phyloP scores from a whole-genome alignment of 306 rosid genomes.

The Pyrus pyrifolia region DNA sequence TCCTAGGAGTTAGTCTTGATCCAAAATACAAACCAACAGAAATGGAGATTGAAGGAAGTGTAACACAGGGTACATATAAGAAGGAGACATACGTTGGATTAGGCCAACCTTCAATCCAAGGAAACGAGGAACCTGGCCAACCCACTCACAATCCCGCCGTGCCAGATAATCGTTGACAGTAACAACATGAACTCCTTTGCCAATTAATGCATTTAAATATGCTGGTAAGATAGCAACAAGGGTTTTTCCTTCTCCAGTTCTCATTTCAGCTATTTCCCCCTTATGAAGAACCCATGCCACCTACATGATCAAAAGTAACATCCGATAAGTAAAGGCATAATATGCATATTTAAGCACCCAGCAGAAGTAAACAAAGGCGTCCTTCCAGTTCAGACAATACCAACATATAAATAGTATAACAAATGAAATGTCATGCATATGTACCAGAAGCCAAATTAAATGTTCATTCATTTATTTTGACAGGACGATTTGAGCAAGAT shows the following conservation, averaged over 20 bases:
- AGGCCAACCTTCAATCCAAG: conserved; percentile 99
- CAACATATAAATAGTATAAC: background rate
- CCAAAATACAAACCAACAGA: background rate
- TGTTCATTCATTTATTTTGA: background rate
- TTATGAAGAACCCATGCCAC: conserved; percentile 98
- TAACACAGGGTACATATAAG: conserved; percentile 7
- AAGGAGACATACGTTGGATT: conserved; percentile 87
- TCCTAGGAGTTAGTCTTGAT: background rate
- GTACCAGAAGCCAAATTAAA: background rate
- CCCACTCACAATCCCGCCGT: conserved; percentile 96
- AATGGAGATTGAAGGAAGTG: background rate
- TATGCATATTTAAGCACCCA: background rate
- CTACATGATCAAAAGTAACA: conserved; percentile 32
- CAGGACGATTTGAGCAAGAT: background rate
- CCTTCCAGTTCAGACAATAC: background rate
- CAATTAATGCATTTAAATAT: conserved; percentile 82
- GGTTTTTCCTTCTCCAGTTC: conserved; percentile 98
- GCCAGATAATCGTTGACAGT: conserved; percentile 97
- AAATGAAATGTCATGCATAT: background rate
- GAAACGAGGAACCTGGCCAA: conserved; percentile 98
- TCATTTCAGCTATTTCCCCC: conserved; percentile 98
- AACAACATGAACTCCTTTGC: conserved; percentile 93
- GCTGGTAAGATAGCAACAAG: conserved; percentile 95
- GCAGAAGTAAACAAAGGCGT: background rate
- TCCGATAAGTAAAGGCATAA: background rate